phyloP scores from a whole-genome alignment of 1,284 basidiomycete species.

The Papiliotrema fonsecae region DNA sequence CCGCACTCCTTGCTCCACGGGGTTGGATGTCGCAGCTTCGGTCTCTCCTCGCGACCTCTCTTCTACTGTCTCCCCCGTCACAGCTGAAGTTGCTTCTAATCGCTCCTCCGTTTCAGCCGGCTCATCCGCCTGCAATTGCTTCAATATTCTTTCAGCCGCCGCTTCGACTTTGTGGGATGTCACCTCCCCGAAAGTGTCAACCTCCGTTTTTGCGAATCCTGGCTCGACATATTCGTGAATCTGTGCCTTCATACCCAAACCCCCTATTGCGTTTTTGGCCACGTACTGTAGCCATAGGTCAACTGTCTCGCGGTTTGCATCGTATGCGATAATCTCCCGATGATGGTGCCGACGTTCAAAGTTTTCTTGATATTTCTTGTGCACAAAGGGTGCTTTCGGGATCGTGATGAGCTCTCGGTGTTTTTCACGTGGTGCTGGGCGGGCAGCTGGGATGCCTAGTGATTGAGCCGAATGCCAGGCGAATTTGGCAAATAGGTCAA shows the following conservation, averaged over 20 bases:
- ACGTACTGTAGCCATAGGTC: conserved; percentile 80
- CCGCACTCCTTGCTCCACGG: too few relatives aligned
- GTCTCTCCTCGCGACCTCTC: too few relatives aligned
- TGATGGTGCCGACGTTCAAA: conserved; percentile 82
- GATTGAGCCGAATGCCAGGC: conserved; percentile 75
- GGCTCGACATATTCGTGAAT: conserved; percentile 69
- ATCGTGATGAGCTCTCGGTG: conserved; percentile 83
- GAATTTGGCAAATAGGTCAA: conserved; percentile 81
- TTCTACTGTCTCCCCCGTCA: too few relatives aligned
- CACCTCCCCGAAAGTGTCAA: too few relatives aligned
- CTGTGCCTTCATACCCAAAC: conserved; percentile 79
- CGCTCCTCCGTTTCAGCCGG: too few relatives aligned
- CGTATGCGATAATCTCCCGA: conserved; percentile 83
- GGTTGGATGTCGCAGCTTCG: too few relatives aligned
- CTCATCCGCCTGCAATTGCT: too few relatives aligned
- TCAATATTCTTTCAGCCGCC: too few relatives aligned
- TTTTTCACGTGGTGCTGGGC: conserved; percentile 66
- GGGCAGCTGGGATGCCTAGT: conserved; percentile 75
- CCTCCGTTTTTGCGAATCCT: conserved; percentile 57
- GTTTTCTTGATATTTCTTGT: conserved; percentile 96
- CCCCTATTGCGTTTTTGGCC: conserved; percentile 68
- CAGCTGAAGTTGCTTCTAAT: too few relatives aligned
- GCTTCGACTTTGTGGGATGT: too few relatives aligned
- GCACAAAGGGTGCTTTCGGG: conserved; percentile 75
- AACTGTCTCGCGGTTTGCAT: conserved; percentile 74